A percentile compares a stretch with the other conserved stretches of the same genome.
These are phyloP conservation scores for Wickerhamiella shivajii DNA, from an alignment of 805 yeast species.

Conservation along the genomic window DNA sequence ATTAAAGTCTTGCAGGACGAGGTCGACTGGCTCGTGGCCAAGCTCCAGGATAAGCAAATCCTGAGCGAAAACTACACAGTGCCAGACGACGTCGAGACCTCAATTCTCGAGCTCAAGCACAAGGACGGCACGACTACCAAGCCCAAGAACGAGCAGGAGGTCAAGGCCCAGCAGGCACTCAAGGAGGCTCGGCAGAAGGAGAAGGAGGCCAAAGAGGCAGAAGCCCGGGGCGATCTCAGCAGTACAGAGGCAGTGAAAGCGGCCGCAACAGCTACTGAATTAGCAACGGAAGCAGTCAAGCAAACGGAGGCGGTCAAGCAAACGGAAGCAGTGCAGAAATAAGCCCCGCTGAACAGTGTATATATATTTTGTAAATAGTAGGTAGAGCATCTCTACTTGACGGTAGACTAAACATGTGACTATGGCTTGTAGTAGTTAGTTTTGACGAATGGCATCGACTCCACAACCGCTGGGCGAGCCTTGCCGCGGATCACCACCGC, in stretches of 20 bases:
- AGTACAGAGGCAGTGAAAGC: too few species aligned
- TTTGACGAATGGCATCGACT: constrained; percentile 73
- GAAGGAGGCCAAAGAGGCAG: not conserved
- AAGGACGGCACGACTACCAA: constrained; percentile 8
- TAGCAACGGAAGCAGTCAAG: too few species aligned
- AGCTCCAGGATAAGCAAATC: constrained; percentile 24
- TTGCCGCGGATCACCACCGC: constrained; percentile 75
- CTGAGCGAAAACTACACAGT: constrained; percentile 30
- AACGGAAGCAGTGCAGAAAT: too few species aligned
- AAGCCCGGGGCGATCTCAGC: not conserved
- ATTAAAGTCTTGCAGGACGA: constrained; percentile 56
- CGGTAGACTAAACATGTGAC: not conserved
- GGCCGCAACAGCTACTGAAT: too few species aligned
- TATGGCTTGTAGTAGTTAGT: constrained; percentile 47
- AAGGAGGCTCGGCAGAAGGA: not conserved
- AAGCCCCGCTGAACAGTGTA: too few species aligned
- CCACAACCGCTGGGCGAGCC: constrained; percentile 55
- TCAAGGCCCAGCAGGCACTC: not conserved
- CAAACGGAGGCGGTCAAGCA: not conserved
- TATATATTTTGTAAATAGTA: not conserved
- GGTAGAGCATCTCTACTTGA: not conserved
- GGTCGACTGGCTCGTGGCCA: constrained; percentile 37
- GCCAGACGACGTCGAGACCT: constrained; percentile 34
- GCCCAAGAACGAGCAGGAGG: constrained; percentile 6
- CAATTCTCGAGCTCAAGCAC: constrained; percentile 25